Conservation (phyloP, 208 protist species). For the Trypanosoma platydactyli region DNA sequence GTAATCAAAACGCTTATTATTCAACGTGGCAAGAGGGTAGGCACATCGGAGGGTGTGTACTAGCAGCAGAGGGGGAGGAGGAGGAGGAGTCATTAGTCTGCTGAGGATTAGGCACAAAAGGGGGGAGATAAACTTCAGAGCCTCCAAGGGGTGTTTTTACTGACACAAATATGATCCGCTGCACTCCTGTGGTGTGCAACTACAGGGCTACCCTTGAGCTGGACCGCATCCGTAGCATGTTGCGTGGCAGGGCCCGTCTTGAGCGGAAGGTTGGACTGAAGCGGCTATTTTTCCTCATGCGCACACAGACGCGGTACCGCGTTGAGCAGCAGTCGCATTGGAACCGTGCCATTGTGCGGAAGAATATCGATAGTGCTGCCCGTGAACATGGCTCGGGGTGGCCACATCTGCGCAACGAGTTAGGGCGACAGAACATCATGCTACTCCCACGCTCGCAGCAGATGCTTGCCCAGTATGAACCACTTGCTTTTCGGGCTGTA, state of each 20-base stretch:
- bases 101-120: not conserved
- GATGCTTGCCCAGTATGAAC: slow-evolving; percentile 85
- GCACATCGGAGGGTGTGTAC: too few relatives aligned
- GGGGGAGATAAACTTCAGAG: too few relatives aligned
- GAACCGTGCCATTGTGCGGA: slow-evolving; percentile 80
- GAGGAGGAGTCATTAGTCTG: not conserved
- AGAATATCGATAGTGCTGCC: slow-evolving; percentile 86
- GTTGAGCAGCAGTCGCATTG: slow-evolving; percentile 83
- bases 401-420: slow-evolving; percentile 75
- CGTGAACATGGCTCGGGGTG: slow-evolving; percentile 82
- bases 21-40: too few relatives aligned
- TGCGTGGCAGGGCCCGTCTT: slow-evolving; percentile 77
- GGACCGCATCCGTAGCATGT: slow-evolving; percentile 77
- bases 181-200: slow-evolving; percentile 37
- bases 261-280: slow-evolving; percentile 85
- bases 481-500: slow-evolving; percentile 83
- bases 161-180: slow-evolving; percentile 49
- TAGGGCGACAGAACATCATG: slow-evolving; percentile 81
- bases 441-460: slow-evolving; percentile 76
- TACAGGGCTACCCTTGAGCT: slow-evolving; percentile 81
- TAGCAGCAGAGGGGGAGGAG: not conserved
- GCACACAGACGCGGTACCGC: slow-evolving; percentile 86
- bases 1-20: too few relatives aligned
- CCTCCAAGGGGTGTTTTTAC: not conserved
- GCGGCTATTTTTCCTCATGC: slow-evolving; percentile 85